A percentile compares a stretch with the other conserved stretches of the same genome.
phyloP scores from a whole-genome alignment of 1,284 basidiomycete species.

The Ceratobasidium sp. region DNA sequence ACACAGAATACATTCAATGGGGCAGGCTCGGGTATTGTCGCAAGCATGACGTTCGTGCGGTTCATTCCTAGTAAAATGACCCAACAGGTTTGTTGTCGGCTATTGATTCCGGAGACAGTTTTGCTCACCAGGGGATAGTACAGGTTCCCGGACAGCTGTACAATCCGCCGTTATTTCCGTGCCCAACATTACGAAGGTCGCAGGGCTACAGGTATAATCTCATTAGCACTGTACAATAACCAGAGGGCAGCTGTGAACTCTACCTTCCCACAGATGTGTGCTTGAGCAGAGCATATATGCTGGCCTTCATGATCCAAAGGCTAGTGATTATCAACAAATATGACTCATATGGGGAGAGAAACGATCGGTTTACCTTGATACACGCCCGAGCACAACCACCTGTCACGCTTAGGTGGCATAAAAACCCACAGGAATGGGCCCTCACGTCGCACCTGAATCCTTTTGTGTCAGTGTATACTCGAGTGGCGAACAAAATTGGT shows the following conservation, averaged over 20 bases:
- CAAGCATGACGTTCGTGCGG: constrained; percentile 58
- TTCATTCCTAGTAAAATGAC: constrained; percentile 54
- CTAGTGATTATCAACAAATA: constrained; percentile 48
- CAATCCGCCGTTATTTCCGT: constrained; percentile 49
- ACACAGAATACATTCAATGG: constrained; percentile 61
- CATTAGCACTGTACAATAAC: not conserved
- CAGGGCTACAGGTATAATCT: constrained; percentile 60
- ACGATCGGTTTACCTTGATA: constrained; percentile 40
- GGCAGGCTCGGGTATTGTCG: constrained; percentile 57
- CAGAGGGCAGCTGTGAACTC: constrained; percentile 11
- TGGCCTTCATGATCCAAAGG: constrained; percentile 54
- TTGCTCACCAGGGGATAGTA: constrained; percentile 53
- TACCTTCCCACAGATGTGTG: constrained; percentile 63
- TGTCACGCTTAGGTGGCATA: constrained; percentile 55
- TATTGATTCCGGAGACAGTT: not conserved
- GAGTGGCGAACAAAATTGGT: not conserved
- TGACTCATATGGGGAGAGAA: not conserved
- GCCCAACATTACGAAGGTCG: constrained; percentile 50
- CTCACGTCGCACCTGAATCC: constrained; percentile 56
- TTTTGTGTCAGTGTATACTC: not conserved
- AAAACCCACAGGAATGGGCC: constrained; percentile 59
- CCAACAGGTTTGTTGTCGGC: no score
- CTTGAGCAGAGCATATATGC: constrained; percentile 59
- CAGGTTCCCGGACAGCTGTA: constrained; percentile 58
- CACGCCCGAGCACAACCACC: constrained; percentile 57